These are phyloP conservation scores for Pholiota adiposa DNA, from an alignment of 1,284 basidiomycete species.

Conservation along the genomic window DNA sequence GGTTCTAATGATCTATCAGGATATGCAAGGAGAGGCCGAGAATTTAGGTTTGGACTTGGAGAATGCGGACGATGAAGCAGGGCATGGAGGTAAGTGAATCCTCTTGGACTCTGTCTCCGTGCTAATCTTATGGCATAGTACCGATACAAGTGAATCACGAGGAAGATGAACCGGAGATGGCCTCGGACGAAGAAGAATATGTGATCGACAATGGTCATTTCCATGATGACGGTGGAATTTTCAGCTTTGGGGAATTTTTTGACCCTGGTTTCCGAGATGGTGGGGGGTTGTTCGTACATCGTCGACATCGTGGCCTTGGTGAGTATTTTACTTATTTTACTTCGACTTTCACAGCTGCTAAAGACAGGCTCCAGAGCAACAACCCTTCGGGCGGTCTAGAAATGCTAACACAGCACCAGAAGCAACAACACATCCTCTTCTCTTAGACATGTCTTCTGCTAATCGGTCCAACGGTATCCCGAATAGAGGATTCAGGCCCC, in stretches of 20 bases:
- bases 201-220: constrained; percentile 32
- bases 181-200: constrained; percentile 75
- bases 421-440: constrained; percentile 80
- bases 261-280: constrained; percentile 47
- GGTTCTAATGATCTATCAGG: constrained; percentile 41
- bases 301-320: constrained; percentile 55
- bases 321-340: constrained; percentile 33
- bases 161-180: constrained; percentile 68
- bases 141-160: constrained; percentile 60
- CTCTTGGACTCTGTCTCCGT: neutral
- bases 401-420: constrained; percentile 56
- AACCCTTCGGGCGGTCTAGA: constrained; percentile 67
- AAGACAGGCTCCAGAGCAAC: constrained; percentile 46
- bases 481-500: constrained; percentile 59
- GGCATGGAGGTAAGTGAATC: constrained; percentile 42
- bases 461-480: constrained; percentile 48
- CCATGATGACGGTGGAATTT: constrained; percentile 46
- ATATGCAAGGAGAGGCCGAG: constrained; percentile 58
- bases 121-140: constrained; percentile 32
- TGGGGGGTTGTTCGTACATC: constrained; percentile 57
- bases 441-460: constrained; percentile 64
- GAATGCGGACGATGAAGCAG: constrained; percentile 62
- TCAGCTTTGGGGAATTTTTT: constrained; percentile 57
- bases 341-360: neutral
- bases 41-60: constrained; percentile 50